Evolutionary conservation across 2,329 filamentous ascomycete genomes (phyloP), one percentile per base, ranked within the genome.

Genomic region (Elsinoe ampelina): DNA sequence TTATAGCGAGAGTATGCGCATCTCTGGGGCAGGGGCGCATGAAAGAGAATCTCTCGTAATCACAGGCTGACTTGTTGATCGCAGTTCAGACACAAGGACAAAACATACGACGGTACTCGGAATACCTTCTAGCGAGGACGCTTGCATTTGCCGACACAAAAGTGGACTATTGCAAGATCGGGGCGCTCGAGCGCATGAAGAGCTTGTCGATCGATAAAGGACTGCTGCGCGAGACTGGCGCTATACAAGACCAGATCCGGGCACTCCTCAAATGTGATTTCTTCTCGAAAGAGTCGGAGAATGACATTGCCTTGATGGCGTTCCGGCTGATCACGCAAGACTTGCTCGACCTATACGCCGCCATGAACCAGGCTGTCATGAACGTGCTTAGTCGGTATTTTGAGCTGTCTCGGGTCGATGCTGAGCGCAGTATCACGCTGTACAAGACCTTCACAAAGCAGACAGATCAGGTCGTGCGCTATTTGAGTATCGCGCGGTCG

Each of bases 341-440:
- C 70, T 77, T 98, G 36, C 73, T 98, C 59, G 84, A 88, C 12
- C 77, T 98, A 56, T 98, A 95, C 74, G 90, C 95, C 66, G 89
- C 93, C 47, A 86, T 96, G 73, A 98, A 98, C 68, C 90, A 96
- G 72, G 93, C 89, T 50, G 88, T 95, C 68, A 98, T 98, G 73
- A 96, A 95, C 71, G 89, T 98, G 59, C 76, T 98, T 58, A 89
- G 92, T 64, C 89, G 95, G 71, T 98, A 97, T 72, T 98, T 98
- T 66, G 93, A 98, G 74, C 92, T 98, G 86, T 96, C 93, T 52
- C 89, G 88, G 66, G 80, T 88, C 22, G 93, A 98, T 71, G 95
- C 93, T 58, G 89, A 96, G 70, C 82, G 91, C 61, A 90, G 93
- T 58, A 83, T 98, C 73, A 80, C 84, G 59, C 92, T 98, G 60